Evolutionary conservation across 768 basidiomycete genomes (phyloP).

Genomic region (Roridomyces roridus): DNA sequence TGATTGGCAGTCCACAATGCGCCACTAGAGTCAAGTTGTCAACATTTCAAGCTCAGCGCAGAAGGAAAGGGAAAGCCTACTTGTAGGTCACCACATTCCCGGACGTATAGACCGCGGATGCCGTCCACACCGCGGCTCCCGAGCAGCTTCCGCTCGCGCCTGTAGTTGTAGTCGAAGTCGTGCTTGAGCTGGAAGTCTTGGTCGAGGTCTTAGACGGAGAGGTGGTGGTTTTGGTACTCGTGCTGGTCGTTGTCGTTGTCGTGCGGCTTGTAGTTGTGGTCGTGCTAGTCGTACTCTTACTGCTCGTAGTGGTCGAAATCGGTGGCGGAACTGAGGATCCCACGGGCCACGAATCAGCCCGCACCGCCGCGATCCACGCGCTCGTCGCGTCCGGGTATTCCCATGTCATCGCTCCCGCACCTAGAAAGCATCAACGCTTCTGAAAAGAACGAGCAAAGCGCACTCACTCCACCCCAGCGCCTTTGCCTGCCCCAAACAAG

Average conservation of each 20-base stretch:
- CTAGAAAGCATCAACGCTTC: conserved; percentile 20
- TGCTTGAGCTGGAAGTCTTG: too few species aligned
- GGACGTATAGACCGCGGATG: conserved; percentile 7
- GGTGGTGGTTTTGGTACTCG: too few species aligned
- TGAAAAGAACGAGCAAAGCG: conserved; percentile 1
- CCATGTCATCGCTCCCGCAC: conserved; percentile 35
- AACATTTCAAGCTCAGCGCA: neutral
- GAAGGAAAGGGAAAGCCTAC: neutral
- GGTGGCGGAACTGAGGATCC: neutral
- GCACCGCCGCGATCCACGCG: conserved; percentile 47
- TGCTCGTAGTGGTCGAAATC: too few species aligned
- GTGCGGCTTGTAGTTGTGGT: too few species aligned
- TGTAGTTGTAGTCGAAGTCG: neutral
- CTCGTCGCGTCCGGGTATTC: conserved; percentile 48
- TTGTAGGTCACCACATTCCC: conserved; percentile 7
- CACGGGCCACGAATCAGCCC: conserved; percentile 24
- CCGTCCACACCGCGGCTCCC: conserved; percentile 18
- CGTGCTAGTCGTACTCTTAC: too few species aligned
- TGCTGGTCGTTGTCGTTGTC: conserved; percentile 2
- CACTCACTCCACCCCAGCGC: conserved; percentile 69
- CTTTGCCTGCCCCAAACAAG: conserved; percentile 67
- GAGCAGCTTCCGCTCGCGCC: conserved; percentile 14
- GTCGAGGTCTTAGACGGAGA: too few species aligned
- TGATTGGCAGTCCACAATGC: conserved; percentile 20
- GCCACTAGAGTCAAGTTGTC: conserved; percentile 14